Evolutionary conservation across 345 rosid genomes (phyloP).

Genomic region (Ceriops decandra): DNA sequence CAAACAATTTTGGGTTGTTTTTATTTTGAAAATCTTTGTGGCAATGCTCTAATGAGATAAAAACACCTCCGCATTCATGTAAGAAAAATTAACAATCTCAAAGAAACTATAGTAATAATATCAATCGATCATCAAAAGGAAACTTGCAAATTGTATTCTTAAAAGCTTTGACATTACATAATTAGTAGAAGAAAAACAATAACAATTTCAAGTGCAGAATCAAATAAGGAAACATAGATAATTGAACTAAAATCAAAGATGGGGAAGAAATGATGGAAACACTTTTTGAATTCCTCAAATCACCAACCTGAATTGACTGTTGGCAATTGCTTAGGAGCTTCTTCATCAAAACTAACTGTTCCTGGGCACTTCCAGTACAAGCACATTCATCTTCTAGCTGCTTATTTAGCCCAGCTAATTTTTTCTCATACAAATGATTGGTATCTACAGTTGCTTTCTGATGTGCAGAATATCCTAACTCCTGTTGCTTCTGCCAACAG

Average conservation of each 20-base stretch:
- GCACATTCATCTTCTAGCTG: constrained; percentile 52
- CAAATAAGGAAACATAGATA: not conserved
- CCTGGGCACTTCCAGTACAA: constrained; percentile 36
- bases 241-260: not conserved
- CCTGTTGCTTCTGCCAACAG: constrained; percentile 49
- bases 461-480: constrained; percentile 51
- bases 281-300: constrained; percentile 3
- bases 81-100: constrained; percentile 1
- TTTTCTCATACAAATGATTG: constrained; percentile 75
- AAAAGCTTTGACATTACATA: no score
- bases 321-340: constrained; percentile 51
- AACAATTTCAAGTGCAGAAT: not conserved
- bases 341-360: constrained; percentile 45
- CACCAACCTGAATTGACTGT: constrained; percentile 56
- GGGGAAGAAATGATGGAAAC: not conserved
- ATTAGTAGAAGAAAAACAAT: not conserved
- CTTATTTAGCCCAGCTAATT: constrained; percentile 56
- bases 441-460: constrained; percentile 67
- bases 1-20: constrained; percentile 9
- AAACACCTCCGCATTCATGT: not conserved
- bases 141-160: no score
- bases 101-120: not conserved
- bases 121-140: no score
- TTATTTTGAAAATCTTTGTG: constrained; percentile 1
- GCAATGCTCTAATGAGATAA: not conserved